Conservation (phyloP, 352 stramenopile species). For the Phytophthora megakarya region DNA sequence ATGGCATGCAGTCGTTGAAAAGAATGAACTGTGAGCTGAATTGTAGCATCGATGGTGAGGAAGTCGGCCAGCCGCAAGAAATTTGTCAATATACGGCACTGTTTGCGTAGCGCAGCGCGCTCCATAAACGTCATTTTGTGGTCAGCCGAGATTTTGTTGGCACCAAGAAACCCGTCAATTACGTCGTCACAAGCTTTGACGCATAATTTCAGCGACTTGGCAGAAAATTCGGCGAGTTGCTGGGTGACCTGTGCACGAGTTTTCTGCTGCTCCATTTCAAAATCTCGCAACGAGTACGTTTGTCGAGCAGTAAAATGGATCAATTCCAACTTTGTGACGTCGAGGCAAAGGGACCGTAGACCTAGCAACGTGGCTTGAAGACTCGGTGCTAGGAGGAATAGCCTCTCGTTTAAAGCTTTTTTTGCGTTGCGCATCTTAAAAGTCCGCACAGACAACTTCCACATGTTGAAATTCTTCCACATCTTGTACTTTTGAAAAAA, state of each 20-base stretch:
- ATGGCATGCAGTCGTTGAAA: slow-evolving; percentile 68
- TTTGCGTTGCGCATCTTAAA: slow-evolving; percentile 90
- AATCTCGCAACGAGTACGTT: slow-evolving; percentile 85
- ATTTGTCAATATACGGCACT: slow-evolving; percentile 91
- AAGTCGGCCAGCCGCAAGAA: slow-evolving; percentile 94
- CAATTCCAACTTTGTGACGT: slow-evolving; percentile 68
- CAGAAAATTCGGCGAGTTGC: slow-evolving; percentile 66
- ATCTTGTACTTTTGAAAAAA: slow-evolving; percentile 94
- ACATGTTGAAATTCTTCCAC: slow-evolving; percentile 96
- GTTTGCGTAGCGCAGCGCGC: slow-evolving; percentile 87
- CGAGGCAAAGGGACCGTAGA: slow-evolving; percentile 76
- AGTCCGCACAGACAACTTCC: slow-evolving; percentile 87
- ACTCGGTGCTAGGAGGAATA: slow-evolving; percentile 90
- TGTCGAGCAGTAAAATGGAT: slow-evolving; percentile 65
- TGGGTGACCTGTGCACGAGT: slow-evolving; percentile 59
- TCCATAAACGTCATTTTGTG: slow-evolving; percentile 98
- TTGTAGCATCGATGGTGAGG: slow-evolving; percentile 87
- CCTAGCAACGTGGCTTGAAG: slow-evolving; percentile 83
- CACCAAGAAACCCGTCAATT: slow-evolving; percentile 90
- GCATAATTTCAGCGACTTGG: slow-evolving; percentile 80
- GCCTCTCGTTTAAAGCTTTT: slow-evolving; percentile 71
- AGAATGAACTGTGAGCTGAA: slow-evolving; percentile 85
- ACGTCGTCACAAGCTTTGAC: slow-evolving; percentile 91
- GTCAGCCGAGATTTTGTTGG: slow-evolving; percentile 92
- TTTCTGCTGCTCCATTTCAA: slow-evolving; percentile 73